Evolutionary conservation across 768 basidiomycete genomes (phyloP), one percentile per base, ranked within the genome.

Genomic region (Cytidiella melzeri): DNA sequence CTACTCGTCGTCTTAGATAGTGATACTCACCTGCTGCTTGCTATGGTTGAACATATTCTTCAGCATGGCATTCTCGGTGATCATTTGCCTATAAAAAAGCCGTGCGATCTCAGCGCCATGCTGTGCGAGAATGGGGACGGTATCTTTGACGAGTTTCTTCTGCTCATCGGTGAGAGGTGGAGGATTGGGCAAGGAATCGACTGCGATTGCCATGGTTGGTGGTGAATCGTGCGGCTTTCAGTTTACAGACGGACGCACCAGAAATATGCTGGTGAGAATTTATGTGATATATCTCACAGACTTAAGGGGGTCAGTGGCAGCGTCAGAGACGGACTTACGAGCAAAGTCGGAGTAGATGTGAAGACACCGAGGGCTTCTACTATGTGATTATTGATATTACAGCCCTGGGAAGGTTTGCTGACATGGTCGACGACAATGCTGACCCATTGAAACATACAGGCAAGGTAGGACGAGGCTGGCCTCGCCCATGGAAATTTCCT

Each of bases 1-100:
- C n/a, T n/a, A n/a, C n/a, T n/a, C n/a, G n/a, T n/a, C n/a, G n/a
- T n/a, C 4, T 30, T 10, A 24, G 18, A 3, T 19, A 4, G 23
- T 2, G 19, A 2, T 11, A 34, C 58, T 7, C 20, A 60, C 57
- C 43, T 53, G 43, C 44, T 61, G 60, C 44, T 57, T 56, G 52
- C 51, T 55, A 41, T 54, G 53, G 48, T 56, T 58, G 54, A 61
- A 61, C 24, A 58, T 42, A 41, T 58, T 56, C 25, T 50, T 27
- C n/a, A 61, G 54, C 6, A 53, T 52, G 21, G 60, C 55, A 24
- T 58, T 26, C 7, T 45, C 51, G 3, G 51, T 52, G 18, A 61
- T 47, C 57, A 61, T 58, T 44, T 54, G 45, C 43, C 55, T 55
- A 48, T 61, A 61, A 43, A 61, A 58, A 13, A 41, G 57, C 5